Percentiles rank a stretch among this genome's conserved stretches.
Evolutionary conservation across 495 filamentous ascomycete genomes (phyloP).

Genomic region (Choiromyces venosus): DNA sequence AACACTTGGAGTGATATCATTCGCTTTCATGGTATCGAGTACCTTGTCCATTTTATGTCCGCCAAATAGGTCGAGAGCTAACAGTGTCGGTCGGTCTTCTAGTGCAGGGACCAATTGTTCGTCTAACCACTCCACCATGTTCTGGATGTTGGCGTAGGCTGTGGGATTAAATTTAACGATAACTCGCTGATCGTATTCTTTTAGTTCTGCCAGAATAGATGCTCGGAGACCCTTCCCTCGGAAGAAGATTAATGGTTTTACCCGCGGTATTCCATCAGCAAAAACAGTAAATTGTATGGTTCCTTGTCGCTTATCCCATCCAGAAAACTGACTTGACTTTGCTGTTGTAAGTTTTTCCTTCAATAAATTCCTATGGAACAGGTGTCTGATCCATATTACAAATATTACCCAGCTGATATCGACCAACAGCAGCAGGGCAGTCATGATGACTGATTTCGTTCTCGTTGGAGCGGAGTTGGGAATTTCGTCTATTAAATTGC

Average conservation of each 20-base stretch:
- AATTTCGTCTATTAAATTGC: conserved; percentile 7
- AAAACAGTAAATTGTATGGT: conserved; percentile 4
- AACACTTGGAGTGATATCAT: too few relatives aligned
- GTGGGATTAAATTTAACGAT: neutral
- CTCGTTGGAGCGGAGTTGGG: too few relatives aligned
- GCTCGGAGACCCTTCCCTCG: neutral
- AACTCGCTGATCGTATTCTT: neutral
- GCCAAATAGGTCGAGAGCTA: too few relatives aligned
- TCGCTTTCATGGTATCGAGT: too few relatives aligned
- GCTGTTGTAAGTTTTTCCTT: neutral
- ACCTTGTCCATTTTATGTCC: too few relatives aligned
- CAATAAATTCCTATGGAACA: conserved; percentile 2
- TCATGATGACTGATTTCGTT: too few relatives aligned
- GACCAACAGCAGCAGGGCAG: neutral
- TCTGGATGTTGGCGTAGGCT: conserved; percentile 1
- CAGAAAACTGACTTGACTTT: neutral
- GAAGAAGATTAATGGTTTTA: conserved; percentile 8
- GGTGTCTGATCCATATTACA: neutral
- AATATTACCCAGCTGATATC: neutral
- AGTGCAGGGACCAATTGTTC: too few relatives aligned
- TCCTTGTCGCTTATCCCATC: conserved; percentile 12
- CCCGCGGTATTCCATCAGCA: neutral
- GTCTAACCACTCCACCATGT: too few relatives aligned
- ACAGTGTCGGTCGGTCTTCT: too few relatives aligned
- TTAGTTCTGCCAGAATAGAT: neutral